Evolutionary conservation across 768 basidiomycete species (phyloP).

Genomic region (Kwoniella heveanensis): DNA sequence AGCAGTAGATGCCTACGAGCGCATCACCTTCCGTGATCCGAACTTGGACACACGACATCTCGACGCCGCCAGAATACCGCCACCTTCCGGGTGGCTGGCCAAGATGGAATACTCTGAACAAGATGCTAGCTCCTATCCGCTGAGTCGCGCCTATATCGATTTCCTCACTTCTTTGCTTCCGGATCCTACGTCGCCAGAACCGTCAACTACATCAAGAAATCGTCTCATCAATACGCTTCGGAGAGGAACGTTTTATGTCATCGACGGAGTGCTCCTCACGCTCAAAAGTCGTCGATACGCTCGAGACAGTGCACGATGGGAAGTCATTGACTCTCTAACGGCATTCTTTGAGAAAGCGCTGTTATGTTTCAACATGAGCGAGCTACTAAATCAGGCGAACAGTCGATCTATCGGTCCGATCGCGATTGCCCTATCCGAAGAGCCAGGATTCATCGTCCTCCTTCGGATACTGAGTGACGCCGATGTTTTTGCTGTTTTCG

Average conservation of each 20-base stretch:
- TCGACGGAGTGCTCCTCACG: slow-evolving; percentile 84
- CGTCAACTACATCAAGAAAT: slow-evolving; percentile 54
- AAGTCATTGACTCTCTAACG: slow-evolving; percentile 79
- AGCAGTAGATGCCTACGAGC: slow-evolving; percentile 42
- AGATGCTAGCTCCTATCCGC: slow-evolving; percentile 74
- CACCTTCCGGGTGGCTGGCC: slow-evolving; percentile 59
- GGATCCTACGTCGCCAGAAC: slow-evolving; percentile 8
- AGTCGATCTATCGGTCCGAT: slow-evolving; percentile 32
- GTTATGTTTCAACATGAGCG: slow-evolving; percentile 77
- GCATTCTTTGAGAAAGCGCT: slow-evolving; percentile 82
- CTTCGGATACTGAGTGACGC: slow-evolving; percentile 74
- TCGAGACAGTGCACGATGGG: slow-evolving; percentile 76
- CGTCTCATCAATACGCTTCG: slow-evolving; percentile 70
- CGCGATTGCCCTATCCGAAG: slow-evolving; percentile 58
- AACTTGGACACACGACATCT: slow-evolving; percentile 29
- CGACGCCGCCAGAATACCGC: slow-evolving; percentile 29
- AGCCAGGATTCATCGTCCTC: slow-evolving; percentile 87
- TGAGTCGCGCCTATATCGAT: slow-evolving; percentile 83
- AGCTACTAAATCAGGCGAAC: slow-evolving; percentile 62
- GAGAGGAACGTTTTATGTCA: slow-evolving; percentile 80
- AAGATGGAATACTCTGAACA: slow-evolving; percentile 88
- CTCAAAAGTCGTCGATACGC: slow-evolving; percentile 74
- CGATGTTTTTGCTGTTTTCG: slow-evolving; percentile 69
- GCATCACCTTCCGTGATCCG: slow-evolving; percentile 42
- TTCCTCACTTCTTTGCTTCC: slow-evolving; percentile 75